Evolutionary conservation across 371 early-diverging fungal genomes (phyloP).

Genomic region (Blakeslea trispora): DNA sequence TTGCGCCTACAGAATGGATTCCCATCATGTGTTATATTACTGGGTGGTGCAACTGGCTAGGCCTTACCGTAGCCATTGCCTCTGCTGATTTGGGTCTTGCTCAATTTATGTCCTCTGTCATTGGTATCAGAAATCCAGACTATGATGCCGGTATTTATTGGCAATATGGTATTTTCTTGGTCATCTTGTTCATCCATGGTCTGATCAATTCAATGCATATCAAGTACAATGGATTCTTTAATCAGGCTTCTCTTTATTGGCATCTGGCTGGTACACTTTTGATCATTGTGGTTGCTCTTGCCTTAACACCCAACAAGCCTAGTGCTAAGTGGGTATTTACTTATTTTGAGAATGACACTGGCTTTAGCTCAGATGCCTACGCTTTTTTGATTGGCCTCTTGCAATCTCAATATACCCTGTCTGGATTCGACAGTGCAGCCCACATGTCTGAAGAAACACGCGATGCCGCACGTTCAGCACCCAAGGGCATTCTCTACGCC

Average conservation of each 20-base stretch:
- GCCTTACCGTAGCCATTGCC: constrained; percentile 49
- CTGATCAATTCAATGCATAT: constrained; percentile 57
- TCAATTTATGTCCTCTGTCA: constrained; percentile 49
- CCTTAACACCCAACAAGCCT: constrained; percentile 48
- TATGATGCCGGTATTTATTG: constrained; percentile 43
- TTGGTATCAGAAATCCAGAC: constrained; percentile 37
- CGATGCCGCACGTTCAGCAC: constrained; percentile 60
- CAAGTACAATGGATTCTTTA: constrained; percentile 54
- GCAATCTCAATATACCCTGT: constrained; percentile 55
- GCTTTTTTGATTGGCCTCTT: constrained; percentile 43
- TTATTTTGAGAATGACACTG: constrained; percentile 42
- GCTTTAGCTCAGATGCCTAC: constrained; percentile 33
- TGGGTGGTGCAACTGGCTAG: constrained; percentile 65
- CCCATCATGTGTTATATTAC: constrained; percentile 59
- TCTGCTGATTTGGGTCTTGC: constrained; percentile 57
- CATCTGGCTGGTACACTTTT: constrained; percentile 59
- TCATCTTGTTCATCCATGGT: constrained; percentile 53
- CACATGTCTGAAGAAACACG: constrained; percentile 76
- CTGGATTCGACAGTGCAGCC: constrained; percentile 71
- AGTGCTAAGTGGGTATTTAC: constrained; percentile 46
- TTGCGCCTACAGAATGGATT: constrained; percentile 56
- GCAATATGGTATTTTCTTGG: constrained; percentile 46
- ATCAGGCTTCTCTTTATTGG: constrained; percentile 59
- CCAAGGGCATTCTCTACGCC: constrained; percentile 59
- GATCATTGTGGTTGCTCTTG: constrained; percentile 57